phyloP scores from a whole-genome alignment of 371 early-diverging fungal species.

The Mortierella sp. region DNA sequence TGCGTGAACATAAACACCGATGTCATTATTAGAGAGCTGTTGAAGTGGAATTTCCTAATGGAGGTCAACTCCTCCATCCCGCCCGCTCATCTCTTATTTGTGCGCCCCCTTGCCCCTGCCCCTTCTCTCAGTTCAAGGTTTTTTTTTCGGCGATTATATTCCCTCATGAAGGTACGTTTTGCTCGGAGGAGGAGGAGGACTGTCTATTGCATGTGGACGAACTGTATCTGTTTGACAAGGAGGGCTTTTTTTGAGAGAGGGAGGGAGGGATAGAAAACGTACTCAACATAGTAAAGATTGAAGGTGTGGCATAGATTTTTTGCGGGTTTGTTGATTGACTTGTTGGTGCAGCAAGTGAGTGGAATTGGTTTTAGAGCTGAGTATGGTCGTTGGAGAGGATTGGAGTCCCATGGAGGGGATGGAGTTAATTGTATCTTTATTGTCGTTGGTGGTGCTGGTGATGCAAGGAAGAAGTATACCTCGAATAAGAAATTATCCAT shows the following conservation, averaged over 20 bases:
- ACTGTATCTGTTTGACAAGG: not conserved
- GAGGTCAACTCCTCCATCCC: not conserved
- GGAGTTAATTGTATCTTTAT: not conserved
- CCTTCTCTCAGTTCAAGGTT: not conserved
- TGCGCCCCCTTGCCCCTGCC: not conserved
- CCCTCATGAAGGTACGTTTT: not conserved
- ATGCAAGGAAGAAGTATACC: not conserved
- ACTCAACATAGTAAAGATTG: not conserved
- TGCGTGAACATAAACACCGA: not conserved
- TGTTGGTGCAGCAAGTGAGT: not conserved
- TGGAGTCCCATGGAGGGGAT: not conserved
- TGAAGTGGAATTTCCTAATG: slow-evolving; percentile 6
- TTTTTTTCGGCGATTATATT: not conserved
- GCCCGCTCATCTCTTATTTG: not conserved
- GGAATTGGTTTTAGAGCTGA: not conserved
- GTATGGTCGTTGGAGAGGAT: not conserved
- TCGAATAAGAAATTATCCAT: slow-evolving; percentile 12
- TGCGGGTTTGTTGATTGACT: not conserved
- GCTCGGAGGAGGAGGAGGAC: not conserved
- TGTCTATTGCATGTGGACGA: not conserved
- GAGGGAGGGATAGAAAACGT: not conserved
- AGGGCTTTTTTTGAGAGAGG: not conserved
- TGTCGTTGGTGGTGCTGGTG: not conserved
- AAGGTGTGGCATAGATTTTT: not conserved
- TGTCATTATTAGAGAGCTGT: not conserved